Percentiles rank a stretch among this genome's conserved stretches.
phyloP scores from a whole-genome alignment of 805 yeast genomes.

The Candida andamanensis region DNA sequence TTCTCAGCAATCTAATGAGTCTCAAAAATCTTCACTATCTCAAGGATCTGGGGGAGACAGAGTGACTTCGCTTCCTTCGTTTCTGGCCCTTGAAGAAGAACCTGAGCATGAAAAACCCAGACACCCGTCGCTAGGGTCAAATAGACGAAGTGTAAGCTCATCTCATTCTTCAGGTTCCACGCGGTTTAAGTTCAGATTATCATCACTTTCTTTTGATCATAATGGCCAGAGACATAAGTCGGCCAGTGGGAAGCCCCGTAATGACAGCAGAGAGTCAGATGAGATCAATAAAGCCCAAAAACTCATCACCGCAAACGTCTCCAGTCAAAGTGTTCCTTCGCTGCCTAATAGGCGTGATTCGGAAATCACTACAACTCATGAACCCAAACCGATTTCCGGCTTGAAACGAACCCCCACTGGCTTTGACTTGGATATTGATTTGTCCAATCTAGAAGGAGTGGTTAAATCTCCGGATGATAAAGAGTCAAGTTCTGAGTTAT shows the following conservation, averaged over 20 bases:
- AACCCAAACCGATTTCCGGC: no score
- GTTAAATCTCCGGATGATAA: slow-evolving; percentile 5
- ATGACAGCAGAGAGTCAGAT: no score
- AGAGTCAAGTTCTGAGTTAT: slow-evolving; percentile 4
- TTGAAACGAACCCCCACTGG: slow-evolving; percentile 2
- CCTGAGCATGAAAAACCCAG: slow-evolving; percentile 3
- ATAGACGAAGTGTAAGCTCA: slow-evolving; percentile 15
- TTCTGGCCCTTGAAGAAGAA: neutral
- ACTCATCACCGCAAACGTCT: no score
- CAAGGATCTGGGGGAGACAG: neutral
- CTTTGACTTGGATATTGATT: slow-evolving; percentile 6
- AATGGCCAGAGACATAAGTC: slow-evolving; percentile 10
- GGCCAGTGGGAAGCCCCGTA: no score
- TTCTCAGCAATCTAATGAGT: neutral
- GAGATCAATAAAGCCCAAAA: no score
- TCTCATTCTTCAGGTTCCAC: slow-evolving; percentile 14
- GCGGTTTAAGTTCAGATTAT: slow-evolving; percentile 33
- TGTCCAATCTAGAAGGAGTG: slow-evolving; percentile 9
- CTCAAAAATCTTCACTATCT: neutral
- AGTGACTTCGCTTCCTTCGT: neutral
- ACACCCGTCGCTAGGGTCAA: slow-evolving; percentile 2
- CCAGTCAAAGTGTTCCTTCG: no score
- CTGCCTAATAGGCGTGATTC: no score
- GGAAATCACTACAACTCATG: slow-evolving; percentile 1
- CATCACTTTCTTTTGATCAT: slow-evolving; percentile 30